A percentile compares a stretch with the other conserved stretches of the same genome.
phyloP scores from a whole-genome alignment of 352 stramenopile species.

The Globisporangium orthogonon region DNA sequence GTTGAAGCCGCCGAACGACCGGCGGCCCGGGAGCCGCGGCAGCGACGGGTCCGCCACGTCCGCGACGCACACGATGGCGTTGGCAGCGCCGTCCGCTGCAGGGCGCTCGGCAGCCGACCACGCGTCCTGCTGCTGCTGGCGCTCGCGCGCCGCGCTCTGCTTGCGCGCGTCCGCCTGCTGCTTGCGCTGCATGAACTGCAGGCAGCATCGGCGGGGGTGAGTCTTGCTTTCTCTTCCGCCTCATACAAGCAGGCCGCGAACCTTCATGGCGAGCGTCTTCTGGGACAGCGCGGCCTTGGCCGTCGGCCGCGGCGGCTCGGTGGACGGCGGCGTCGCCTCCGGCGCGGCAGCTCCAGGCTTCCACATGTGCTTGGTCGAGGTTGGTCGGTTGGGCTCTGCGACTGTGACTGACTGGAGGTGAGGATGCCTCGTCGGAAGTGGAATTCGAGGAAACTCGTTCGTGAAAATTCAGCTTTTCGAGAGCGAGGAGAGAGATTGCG shows the following conservation, averaged over 20 bases:
- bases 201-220: neutral
- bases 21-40: slow-evolving; percentile 62
- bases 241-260: slow-evolving; percentile 1
- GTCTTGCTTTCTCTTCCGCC: neutral
- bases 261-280: slow-evolving; percentile 86
- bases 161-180: slow-evolving; percentile 53
- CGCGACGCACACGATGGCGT: slow-evolving; percentile 35
- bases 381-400: too few species aligned
- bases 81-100: slow-evolving; percentile 23
- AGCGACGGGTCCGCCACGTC: slow-evolving; percentile 74
- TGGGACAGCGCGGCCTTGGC: slow-evolving; percentile 55
- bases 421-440: neutral
- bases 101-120: slow-evolving; percentile 27
- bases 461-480: neutral
- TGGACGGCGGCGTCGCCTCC: slow-evolving; percentile 10
- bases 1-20: slow-evolving; percentile 81
- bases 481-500: too few species aligned
- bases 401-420: neutral
- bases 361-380: slow-evolving; percentile 11
- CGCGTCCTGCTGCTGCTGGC: slow-evolving; percentile 54
- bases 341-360: slow-evolving; percentile 12
- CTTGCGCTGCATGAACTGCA: slow-evolving; percentile 86
- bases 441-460: too few species aligned
- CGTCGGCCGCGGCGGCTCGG: slow-evolving; percentile 20
- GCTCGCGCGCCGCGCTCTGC: slow-evolving; percentile 37